phyloP scores from a whole-genome alignment of 768 basidiomycete species.

The Xerocomellus amylosporus region DNA sequence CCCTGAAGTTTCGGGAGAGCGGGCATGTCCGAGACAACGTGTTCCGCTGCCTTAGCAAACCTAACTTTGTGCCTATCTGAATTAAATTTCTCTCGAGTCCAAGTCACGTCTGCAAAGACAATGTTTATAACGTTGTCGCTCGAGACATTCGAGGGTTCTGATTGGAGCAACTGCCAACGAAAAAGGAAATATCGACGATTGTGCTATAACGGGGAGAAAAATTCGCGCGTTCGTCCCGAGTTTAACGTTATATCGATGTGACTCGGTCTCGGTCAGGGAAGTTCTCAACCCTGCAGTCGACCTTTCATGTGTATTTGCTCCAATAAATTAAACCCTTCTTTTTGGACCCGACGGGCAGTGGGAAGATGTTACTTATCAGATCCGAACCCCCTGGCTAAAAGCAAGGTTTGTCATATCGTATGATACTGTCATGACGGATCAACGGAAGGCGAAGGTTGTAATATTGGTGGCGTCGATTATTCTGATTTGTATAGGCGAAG shows the following conservation, averaged over 20 bases:
- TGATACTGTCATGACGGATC: background rate
- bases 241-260: background rate
- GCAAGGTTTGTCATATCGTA: background rate
- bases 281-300: background rate
- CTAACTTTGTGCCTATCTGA: slow-evolving; percentile 16
- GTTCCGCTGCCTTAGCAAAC: slow-evolving; percentile 13
- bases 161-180: background rate
- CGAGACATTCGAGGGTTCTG: background rate
- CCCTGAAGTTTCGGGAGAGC: slow-evolving; percentile 5
- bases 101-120: too few relatives aligned
- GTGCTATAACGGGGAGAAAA: background rate
- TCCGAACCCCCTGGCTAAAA: background rate
- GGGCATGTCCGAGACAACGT: background rate
- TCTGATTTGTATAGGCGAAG: slow-evolving; percentile 19
- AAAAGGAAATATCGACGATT: background rate
- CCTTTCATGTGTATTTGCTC: background rate
- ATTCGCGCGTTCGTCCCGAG: background rate
- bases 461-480: slow-evolving; percentile 11
- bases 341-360: background rate
- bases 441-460: background rate
- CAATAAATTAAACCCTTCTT: background rate
- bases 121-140: background rate
- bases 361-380: background rate
- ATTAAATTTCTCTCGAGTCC: background rate
- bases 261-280: background rate